These are phyloP conservation scores for Boletus subcaerulescens DNA, from an alignment of 768 basidiomycete genomes.

Conservation along the genomic window DNA sequence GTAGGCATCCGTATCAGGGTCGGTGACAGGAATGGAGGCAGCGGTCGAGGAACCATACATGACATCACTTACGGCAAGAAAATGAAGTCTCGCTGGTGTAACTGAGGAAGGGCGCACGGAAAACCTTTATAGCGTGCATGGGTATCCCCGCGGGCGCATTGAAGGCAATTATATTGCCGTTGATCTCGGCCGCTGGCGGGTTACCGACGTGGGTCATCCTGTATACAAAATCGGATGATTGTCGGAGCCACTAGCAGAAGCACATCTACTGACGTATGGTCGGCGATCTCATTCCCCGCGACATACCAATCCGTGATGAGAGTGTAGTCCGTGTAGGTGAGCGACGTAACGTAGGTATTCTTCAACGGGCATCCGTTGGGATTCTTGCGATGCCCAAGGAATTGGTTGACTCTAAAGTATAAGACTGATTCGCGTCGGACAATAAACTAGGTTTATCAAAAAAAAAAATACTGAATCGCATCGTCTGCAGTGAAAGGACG, in stretches of 20 bases:
- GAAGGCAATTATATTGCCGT: not conserved
- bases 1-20: constrained; percentile 1
- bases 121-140: not conserved
- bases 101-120: constrained; percentile 1
- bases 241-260: not conserved
- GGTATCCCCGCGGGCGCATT: not conserved
- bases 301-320: constrained; percentile 6
- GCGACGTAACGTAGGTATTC: constrained; percentile 5
- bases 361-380: not conserved
- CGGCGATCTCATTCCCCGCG: constrained; percentile 4
- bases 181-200: not conserved
- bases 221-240: not conserved
- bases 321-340: constrained; percentile 5
- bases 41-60: not conserved
- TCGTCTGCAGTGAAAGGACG: constrained; percentile 1
- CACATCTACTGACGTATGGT: not conserved
- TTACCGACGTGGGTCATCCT: constrained; percentile 1
- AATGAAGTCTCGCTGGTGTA: not conserved
- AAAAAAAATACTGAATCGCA: too few relatives aligned
- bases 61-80: not conserved
- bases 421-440: not conserved
- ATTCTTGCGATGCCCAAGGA: not conserved
- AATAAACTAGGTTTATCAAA: too few relatives aligned
- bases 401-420: constrained; percentile 3
- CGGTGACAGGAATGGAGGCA: constrained; percentile 3